Evolutionary conservation across 352 stramenopile genomes (phyloP).

Genomic region (Phytophthora europaea): DNA sequence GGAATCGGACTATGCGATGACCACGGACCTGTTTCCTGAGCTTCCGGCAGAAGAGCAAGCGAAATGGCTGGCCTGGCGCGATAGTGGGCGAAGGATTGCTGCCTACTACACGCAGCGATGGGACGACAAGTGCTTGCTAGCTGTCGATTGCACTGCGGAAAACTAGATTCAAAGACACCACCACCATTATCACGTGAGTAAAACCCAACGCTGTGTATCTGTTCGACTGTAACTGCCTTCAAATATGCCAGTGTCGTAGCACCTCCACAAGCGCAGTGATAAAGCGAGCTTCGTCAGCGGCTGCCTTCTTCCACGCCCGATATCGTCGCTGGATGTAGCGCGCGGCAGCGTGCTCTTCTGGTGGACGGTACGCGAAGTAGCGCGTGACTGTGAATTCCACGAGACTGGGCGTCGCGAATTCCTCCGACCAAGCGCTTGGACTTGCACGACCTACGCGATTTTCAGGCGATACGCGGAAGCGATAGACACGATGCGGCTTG

Average conservation of each 20-base stretch:
- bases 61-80: conserved; percentile 41
- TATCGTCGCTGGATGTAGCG: conserved; percentile 50
- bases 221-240: neutral
- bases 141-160: conserved; percentile 17
- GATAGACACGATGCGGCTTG: conserved; percentile 62
- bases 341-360: conserved; percentile 64
- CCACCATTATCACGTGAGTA: neutral
- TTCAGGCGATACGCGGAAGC: conserved; percentile 59
- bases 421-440: conserved; percentile 49
- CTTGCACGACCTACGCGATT: conserved; percentile 52
- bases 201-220: neutral
- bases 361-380: conserved; percentile 57
- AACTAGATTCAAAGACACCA: neutral
- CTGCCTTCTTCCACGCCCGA: conserved; percentile 40
- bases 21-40: conserved; percentile 47
- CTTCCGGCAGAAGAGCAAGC: conserved; percentile 22
- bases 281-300: conserved; percentile 12
- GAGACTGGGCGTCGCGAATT: conserved; percentile 67
- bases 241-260: conserved; percentile 46
- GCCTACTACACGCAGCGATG: conserved; percentile 61
- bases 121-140: conserved; percentile 41
- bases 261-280: conserved; percentile 22
- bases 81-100: conserved; percentile 39
- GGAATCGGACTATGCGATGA: conserved; percentile 44
- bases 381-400: conserved; percentile 71